A percentile compares a stretch with the other conserved stretches of the same genome.
phyloP scores from a whole-genome alignment of 176 grass and related monocot genomes.

The Musa troglodytarum region DNA sequence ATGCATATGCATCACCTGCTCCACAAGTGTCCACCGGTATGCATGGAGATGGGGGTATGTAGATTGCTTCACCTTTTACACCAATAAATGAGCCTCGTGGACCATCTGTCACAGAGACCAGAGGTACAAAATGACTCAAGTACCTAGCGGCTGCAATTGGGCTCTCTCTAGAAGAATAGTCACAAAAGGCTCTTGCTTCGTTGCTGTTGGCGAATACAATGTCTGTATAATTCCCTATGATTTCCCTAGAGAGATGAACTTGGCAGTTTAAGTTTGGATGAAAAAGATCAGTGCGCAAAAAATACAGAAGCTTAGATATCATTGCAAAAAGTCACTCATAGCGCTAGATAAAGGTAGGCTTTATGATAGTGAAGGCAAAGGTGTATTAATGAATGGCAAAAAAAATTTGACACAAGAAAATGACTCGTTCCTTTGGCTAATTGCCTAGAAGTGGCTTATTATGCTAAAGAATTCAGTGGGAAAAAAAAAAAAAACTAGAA shows the following conservation, averaged over 20 bases:
- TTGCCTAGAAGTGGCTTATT: no score
- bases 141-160: conserved; percentile 54
- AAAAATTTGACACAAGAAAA: no score
- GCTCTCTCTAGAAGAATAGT: conserved; percentile 38
- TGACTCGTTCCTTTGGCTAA: no score
- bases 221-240: conserved; percentile 71
- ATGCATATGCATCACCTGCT: conserved; percentile 80
- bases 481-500: no score
- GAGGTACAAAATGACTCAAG: conserved; percentile 64
- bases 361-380: background rate
- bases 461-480: no score
- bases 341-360: background rate
- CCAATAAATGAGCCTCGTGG: conserved; percentile 66
- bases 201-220: conserved; percentile 77
- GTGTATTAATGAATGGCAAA: no score
- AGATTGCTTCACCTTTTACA: conserved; percentile 80
- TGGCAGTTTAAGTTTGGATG: background rate
- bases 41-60: conserved; percentile 62
- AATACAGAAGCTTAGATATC: background rate
- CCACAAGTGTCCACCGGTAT: conserved; percentile 75
- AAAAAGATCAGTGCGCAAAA: background rate
- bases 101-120: conserved; percentile 81
- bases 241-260: conserved; percentile 43
- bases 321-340: background rate
- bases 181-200: conserved; percentile 63